A percentile compares a stretch with the other conserved stretches of the same genome.
Conservation (phyloP, 768 basidiomycete genomes). For the Phaeotremella fagi region DNA sequence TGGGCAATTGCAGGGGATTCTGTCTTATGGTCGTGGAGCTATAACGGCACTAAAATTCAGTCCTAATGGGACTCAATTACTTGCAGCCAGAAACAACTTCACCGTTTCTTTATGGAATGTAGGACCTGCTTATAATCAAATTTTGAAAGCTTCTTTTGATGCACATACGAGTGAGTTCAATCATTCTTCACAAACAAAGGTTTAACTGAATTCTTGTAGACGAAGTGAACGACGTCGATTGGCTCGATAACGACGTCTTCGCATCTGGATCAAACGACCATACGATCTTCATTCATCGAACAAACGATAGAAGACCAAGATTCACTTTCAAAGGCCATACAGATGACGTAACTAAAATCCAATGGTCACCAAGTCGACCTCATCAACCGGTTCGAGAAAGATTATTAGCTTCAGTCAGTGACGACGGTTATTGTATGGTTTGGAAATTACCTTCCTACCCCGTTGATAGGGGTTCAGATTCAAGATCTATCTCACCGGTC, state of each 20-base stretch:
- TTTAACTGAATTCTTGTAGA: slow-evolving; percentile 20
- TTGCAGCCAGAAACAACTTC: slow-evolving; percentile 36
- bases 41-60: slow-evolving; percentile 41
- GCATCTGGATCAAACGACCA: slow-evolving; percentile 44
- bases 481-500: slow-evolving; percentile 7
- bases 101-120: slow-evolving; percentile 22
- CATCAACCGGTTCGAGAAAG: slow-evolving; percentile 15
- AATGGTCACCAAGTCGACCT: slow-evolving; percentile 26
- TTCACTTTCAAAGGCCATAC: slow-evolving; percentile 44
- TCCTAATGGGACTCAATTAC: slow-evolving; percentile 25
- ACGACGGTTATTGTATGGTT: slow-evolving; percentile 41
- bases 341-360: slow-evolving; percentile 37
- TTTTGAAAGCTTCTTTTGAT: slow-evolving; percentile 20
- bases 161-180: slow-evolving; percentile 31
- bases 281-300: slow-evolving; percentile 37
- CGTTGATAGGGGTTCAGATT: slow-evolving; percentile 7
- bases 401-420: slow-evolving; percentile 38
- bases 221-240: slow-evolving; percentile 46
- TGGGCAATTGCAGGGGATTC: slow-evolving; percentile 33
- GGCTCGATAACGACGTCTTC: slow-evolving; percentile 45
- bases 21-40: slow-evolving; percentile 40
- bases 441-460: slow-evolving; percentile 39
- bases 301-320: slow-evolving; percentile 20
- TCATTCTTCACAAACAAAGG: slow-evolving; percentile 3
- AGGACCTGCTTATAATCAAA: slow-evolving; percentile 15